Evolutionary conservation across 2,329 filamentous ascomycete species (phyloP), one percentile per base, ranked within the genome.

Genomic region (Paracorniculantispora psalliotae): DNA sequence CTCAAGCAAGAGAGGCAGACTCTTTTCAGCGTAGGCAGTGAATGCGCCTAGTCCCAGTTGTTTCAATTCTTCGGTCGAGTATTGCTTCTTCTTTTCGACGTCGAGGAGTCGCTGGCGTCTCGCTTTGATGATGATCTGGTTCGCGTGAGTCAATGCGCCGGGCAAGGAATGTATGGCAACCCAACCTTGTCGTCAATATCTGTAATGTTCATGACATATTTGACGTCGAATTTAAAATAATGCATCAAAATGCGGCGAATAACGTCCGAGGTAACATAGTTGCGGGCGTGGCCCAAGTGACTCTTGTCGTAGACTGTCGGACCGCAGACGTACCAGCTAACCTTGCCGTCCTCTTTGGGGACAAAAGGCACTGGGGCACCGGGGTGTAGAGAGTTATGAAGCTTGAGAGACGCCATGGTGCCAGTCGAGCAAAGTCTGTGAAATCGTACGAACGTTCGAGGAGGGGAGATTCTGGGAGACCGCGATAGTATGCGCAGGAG

Each of bases 171-270:
- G 17, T 4, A 25, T 26, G 13, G 47, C 21, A n/a, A 41, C 25
- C 68, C 63, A 67, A 85, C 83, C 80, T 89, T 89, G 73, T 90
- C 86, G 66, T 92, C 89, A 41, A 93, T 82, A 67, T 93, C 92
- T 28, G 92, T 96, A 63, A 94, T 91, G 75, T 96, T 96, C 88
- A 96, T 94, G 64, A 96, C 90, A 75, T 96, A 96, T 61, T 87
- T 85, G 64, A 96, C 84, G 44, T 91, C 78, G 72, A 89, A 94
- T 62, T 85, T 84, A 71, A 96, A 96, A 74, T 94, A 93, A 72
- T 93, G 86, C 68, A 83, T 79, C 73, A 96, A 75, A 66, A 96
- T 90, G 67, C 92, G 86, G 62, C 92, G 84, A 65, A 96, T 86
- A 63, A 96, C 92, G 72, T 96, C 92, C 48, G 90, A 93, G 52